Percentiles rank a stretch among this genome's conserved stretches.
These are phyloP conservation scores for Amylostereum areolatum DNA, from an alignment of 1,284 basidiomycete species.

Conservation along the genomic window DNA sequence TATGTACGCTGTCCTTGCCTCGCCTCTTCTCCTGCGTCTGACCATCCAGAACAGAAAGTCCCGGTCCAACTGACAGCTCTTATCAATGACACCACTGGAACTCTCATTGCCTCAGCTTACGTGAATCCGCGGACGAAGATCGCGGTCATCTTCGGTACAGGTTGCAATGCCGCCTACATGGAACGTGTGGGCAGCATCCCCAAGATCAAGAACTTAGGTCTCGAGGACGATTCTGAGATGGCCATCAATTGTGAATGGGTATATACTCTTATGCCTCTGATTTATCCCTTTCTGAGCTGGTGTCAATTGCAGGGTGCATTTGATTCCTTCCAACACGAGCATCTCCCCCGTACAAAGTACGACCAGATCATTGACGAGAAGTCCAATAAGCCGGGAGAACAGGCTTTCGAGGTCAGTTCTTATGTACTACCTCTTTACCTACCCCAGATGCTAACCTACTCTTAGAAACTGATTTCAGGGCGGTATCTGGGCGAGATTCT, in stretches of 20 bases:
- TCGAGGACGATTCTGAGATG: slow-evolving; percentile 73
- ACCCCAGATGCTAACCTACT: neutral
- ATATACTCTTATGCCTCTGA: slow-evolving; percentile 16
- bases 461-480: slow-evolving; percentile 95
- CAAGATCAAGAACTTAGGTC: slow-evolving; percentile 74
- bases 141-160: slow-evolving; percentile 96
- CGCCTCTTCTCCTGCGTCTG: neutral
- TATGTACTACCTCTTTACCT: neutral
- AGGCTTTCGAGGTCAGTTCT: slow-evolving; percentile 82
- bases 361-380: slow-evolving; percentile 89
- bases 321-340: slow-evolving; percentile 93
- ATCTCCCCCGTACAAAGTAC: slow-evolving; percentile 92
- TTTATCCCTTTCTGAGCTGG: neutral
- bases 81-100: slow-evolving; percentile 97
- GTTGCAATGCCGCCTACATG: slow-evolving; percentile 98
- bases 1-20: slow-evolving; percentile 37
- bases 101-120: slow-evolving; percentile 95
- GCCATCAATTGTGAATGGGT: slow-evolving; percentile 98
- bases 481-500: slow-evolving; percentile 97
- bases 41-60: slow-evolving; percentile 39
- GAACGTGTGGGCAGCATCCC: slow-evolving; percentile 75
- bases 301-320: slow-evolving; percentile 77
- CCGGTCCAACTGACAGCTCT: slow-evolving; percentile 79
- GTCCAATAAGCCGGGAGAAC: slow-evolving; percentile 96
- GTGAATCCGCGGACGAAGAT: slow-evolving; percentile 89